Base-by-base conservation (phyloP, 768 basidiomycete species). In the Amanita polypyramis region DNA sequence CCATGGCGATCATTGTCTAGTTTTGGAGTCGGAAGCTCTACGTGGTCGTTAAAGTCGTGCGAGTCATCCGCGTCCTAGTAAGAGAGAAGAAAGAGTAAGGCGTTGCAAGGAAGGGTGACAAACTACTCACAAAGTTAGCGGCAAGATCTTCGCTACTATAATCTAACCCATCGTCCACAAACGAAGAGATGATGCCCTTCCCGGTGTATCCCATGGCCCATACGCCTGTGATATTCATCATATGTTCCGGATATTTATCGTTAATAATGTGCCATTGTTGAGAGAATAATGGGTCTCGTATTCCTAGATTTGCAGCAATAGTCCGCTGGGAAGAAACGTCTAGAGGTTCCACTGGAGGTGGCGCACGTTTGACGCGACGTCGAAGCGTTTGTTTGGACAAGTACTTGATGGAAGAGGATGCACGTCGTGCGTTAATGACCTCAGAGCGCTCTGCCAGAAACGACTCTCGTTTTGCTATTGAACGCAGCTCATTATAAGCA, bases 241-340 rank as follows among this genome's bases (percentile, higher is more conserved):
- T 80, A 54, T 89, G 77, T 57, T 85, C 77, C 3, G 83, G 85
- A 54, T 72, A 79, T 29, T 88, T 75, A 51, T 86, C 80, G 65
- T 99, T 98, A 51, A 96, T 76, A 19, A 97, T 70, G 68, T 97
- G 95, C 96, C 96, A 98, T 70, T 98, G 95, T 50, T 76, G 63
- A 12, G 72, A 60, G 60, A 96, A 92, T 51, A 84, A 69, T 0
- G 95, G 95, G 60, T 98, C 95, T 20, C 68, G 56, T 51, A 99
- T 81, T 15, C 71, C 75, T 33, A 95, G 72, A 9, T 73, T 70
- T 32, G 74, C 62, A 7, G 79, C 82, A 32, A 83, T 68, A 5
- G 62, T 71, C 36, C 70, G 60, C 12, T 80, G 62, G 9, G 65
- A 62, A 49, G 68, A 64, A 4, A 63, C 54, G 1, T 65, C 50